These are phyloP conservation scores for Cystofilobasidium ferigula DNA, from an alignment of 768 basidiomycete genomes.

Conservation along the genomic window DNA sequence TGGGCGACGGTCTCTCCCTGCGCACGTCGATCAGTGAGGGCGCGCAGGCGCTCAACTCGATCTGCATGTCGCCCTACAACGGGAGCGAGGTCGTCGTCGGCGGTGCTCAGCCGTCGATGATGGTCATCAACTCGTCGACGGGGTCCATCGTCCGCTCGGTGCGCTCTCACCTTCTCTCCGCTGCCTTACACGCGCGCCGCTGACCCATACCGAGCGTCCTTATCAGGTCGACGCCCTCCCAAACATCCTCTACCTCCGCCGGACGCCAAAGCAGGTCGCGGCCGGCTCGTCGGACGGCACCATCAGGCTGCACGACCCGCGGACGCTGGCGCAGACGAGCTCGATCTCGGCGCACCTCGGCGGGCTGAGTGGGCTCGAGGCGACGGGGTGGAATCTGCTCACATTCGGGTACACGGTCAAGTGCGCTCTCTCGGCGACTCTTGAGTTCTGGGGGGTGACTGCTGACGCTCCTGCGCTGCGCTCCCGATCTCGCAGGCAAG, in stretches of 20 bases:
- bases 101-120: conserved; percentile 47
- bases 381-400: conserved; percentile 20
- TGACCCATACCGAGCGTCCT: conserved; percentile 50
- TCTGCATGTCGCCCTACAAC: conserved; percentile 36
- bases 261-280: conserved; percentile 18
- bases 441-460: too few species aligned
- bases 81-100: conserved; percentile 52
- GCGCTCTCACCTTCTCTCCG: conserved; percentile 30
- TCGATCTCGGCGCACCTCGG: conserved; percentile 24
- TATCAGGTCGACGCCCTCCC: conserved; percentile 30
- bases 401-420: conserved; percentile 26
- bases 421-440: conserved; percentile 3
- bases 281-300: conserved; percentile 24
- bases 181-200: conserved; percentile 38
- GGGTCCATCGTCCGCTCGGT: conserved; percentile 54
- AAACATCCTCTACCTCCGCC: conserved; percentile 24
- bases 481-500: conserved; percentile 49
- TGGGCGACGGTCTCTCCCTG: too few species aligned
- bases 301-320: conserved; percentile 22
- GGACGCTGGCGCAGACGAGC: conserved; percentile 7
- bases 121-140: conserved; percentile 62
- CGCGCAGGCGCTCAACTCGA: conserved; percentile 20
- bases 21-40: conserved; percentile 6
- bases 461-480: not conserved
- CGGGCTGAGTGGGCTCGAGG: conserved; percentile 25